phyloP scores from a whole-genome alignment of 2,329 filamentous ascomycete species.

The Emergomyces pasteurianus region DNA sequence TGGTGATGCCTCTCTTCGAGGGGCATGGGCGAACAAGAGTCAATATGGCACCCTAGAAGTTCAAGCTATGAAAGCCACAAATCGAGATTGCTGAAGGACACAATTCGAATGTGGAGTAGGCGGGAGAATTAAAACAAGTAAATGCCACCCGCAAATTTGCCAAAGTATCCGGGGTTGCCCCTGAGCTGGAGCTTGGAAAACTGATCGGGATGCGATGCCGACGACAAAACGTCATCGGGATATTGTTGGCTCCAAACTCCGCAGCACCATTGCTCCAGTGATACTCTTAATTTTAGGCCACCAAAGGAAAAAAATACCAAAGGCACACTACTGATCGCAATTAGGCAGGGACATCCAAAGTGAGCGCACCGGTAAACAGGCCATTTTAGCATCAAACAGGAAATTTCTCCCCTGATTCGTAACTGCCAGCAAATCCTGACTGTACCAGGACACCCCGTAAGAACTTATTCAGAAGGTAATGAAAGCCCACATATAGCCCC shows the following conservation, averaged over 20 bases:
- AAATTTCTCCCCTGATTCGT: neutral
- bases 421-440: too few species aligned
- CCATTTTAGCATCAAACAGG: neutral
- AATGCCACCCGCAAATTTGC: neutral
- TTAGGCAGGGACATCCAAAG: neutral
- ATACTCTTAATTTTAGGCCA: neutral
- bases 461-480: too few species aligned
- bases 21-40: neutral
- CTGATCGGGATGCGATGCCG: conserved; percentile 1
- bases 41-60: neutral
- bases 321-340: neutral
- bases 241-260: neutral
- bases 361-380: neutral
- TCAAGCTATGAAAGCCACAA: neutral
- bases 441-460: too few species aligned
- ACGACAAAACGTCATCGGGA: neutral
- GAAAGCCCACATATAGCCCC: too few species aligned
- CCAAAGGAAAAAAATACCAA: neutral
- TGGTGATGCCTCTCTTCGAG: neutral
- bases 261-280: neutral
- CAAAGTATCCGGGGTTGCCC: neutral
- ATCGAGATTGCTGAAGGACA: neutral
- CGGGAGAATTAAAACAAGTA: neutral
- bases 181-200: neutral
- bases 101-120: neutral